These are phyloP conservation scores for Didymella pomorum DNA, from an alignment of 2,329 filamentous ascomycete species.

Conservation along the genomic window DNA sequence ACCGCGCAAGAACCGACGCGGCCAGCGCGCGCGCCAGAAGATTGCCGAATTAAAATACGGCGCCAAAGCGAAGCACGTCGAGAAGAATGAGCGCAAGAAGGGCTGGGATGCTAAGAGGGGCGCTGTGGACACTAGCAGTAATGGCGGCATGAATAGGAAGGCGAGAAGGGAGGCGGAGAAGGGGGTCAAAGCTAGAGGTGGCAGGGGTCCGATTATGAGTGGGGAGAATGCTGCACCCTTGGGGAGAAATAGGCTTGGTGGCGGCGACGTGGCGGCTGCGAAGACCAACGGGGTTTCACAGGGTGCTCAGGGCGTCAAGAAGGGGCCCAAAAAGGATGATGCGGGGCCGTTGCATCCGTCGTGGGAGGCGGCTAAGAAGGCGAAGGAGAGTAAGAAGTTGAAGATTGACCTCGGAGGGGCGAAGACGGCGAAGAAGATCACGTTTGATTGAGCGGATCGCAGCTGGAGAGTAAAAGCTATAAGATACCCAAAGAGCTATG, in stretches of 20 bases:
- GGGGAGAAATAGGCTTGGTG: constrained; percentile 34
- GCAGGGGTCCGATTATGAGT: constrained; percentile 39
- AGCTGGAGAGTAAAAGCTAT: neutral
- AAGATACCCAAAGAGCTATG: constrained; percentile 1
- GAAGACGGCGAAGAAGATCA: constrained; percentile 62
- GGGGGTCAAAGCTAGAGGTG: constrained; percentile 26
- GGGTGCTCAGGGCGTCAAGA: neutral
- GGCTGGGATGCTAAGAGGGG: constrained; percentile 68
- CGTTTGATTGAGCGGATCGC: constrained; percentile 61
- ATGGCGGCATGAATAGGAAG: constrained; percentile 29
- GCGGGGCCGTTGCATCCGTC: constrained; percentile 67
- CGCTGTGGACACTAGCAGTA: constrained; percentile 54
- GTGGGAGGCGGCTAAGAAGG: constrained; percentile 69
- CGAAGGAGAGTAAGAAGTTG: constrained; percentile 63
- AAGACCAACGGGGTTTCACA: neutral
- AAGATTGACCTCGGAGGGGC: constrained; percentile 42
- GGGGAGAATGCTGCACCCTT: constrained; percentile 45
- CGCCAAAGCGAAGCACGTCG: constrained; percentile 71
- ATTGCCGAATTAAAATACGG: constrained; percentile 86
- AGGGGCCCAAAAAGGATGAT: constrained; percentile 58
- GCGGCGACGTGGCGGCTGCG: constrained; percentile 4
- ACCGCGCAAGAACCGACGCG: constrained; percentile 75
- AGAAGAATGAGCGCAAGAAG: constrained; percentile 58
- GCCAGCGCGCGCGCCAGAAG: constrained; percentile 78
- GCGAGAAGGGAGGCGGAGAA: constrained; percentile 27